Evolutionary conservation across 108 stramenopile genomes (phyloP), one percentile per base, ranked within the genome.

Genomic region (Nannochloropsis oceanica): DNA sequence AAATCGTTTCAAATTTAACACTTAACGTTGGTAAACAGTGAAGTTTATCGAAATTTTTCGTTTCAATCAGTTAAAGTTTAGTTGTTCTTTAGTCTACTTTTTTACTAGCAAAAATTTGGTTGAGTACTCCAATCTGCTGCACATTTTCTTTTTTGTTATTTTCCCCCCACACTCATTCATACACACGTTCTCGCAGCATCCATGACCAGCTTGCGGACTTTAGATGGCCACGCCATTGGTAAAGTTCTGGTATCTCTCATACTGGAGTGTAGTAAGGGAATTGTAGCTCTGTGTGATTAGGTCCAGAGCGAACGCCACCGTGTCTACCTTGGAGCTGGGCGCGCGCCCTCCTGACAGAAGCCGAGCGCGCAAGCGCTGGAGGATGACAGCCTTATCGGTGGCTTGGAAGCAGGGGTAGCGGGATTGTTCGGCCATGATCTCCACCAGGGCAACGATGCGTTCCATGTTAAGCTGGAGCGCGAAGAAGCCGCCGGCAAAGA

Each of bases 401-500:
- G 94, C 95, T 80, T 94, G 93, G 91, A 98, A 98, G 90, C 96
- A 97, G 27, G 94, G 94, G 86, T 97, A 96, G 25, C 93, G 93
- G 81, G 95, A 96, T 27, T 93, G 92, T 42, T 92, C 87, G 80
- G 95, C 93, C 46, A 94, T 95, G 44, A 97, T 94, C 86, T 94
- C 95, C 46, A 98, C 94, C 22, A 97, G 87, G 12, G 94, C 93
- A 27, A 94, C 84, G 84, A 98, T 95, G 12, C 93, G 80, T 81
- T 81, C 92, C 42, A 87, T 89, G 86, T 97, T 94, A 12, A 94
- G 91, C 85, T 96, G 96, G n/a, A 98, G 91, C n/a, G 97, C 96
- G 81, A 97, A 89, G 89, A 98, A 98, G 27, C 97, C 97, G 83
- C 95, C 95, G 85, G 95, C 94, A 85, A 98, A 97, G 27, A 94